These are phyloP conservation scores for Chloranthus sessilifolius DNA, from an alignment of 164 flowering plant species.

Conservation along the genomic window DNA sequence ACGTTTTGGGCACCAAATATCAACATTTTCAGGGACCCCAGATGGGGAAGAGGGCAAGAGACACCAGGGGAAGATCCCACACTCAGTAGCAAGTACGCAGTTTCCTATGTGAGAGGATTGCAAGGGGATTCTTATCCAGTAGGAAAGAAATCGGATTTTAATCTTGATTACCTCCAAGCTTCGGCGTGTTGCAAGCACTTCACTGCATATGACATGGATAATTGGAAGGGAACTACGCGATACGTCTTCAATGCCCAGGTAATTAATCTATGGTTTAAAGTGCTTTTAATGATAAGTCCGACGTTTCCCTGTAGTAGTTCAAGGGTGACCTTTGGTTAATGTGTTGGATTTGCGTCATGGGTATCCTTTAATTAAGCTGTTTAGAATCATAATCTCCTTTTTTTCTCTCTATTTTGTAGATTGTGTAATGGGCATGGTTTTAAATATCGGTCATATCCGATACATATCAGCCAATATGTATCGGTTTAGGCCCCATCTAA, in stretches of 20 bases:
- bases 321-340: not conserved
- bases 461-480: too few relatives aligned
- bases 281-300: not conserved
- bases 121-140: slow-evolving; percentile 75
- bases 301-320: not conserved
- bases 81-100: slow-evolving; percentile 53
- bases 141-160: slow-evolving; percentile 22
- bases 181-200: slow-evolving; percentile 97
- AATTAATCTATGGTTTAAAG: not conserved
- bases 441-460: too few relatives aligned
- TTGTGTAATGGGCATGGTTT: too few relatives aligned
- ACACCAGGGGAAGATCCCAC: slow-evolving; percentile 94
- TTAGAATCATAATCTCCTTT: too few relatives aligned
- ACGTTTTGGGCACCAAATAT: slow-evolving; percentile 98
- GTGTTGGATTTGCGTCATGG: not conserved
- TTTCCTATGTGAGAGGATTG: slow-evolving; percentile 72
- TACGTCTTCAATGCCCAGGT: slow-evolving; percentile 56
- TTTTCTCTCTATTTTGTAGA: not conserved
- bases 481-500: too few relatives aligned
- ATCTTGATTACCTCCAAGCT: slow-evolving; percentile 41
- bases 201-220: slow-evolving; percentile 90
- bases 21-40: slow-evolving; percentile 83
- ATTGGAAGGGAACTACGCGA: slow-evolving; percentile 58
- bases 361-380: not conserved
- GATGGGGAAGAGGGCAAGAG: slow-evolving; percentile 99